Evolutionary conservation across 75 land plant species (phyloP).

Genomic region (Azolla pinnata): DNA sequence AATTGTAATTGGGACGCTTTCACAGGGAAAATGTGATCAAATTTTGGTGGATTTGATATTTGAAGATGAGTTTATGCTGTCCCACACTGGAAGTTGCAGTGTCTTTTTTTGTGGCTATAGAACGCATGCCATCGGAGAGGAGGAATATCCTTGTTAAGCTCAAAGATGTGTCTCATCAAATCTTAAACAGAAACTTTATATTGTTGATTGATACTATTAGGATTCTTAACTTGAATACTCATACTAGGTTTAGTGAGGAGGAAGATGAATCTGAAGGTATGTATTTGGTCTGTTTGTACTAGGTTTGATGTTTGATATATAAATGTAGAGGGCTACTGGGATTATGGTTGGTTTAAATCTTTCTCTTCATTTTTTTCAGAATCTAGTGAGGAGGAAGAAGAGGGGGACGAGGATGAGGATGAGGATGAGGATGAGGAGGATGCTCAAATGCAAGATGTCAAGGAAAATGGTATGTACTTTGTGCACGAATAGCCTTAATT

Average conservation of each 20-base stretch:
- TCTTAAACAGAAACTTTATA: neutral
- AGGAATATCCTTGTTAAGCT: constrained; percentile 26
- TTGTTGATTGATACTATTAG: no score
- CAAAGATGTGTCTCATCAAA: neutral
- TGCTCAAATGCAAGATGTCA: neutral
- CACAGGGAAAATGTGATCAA: constrained; percentile 44
- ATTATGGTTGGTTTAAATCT: no score
- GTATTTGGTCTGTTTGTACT: no score
- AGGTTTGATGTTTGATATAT: no score
- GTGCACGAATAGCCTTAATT: no score
- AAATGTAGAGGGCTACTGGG: no score
- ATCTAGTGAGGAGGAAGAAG: no score
- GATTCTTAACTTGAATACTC: neutral
- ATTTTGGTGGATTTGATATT: constrained; percentile 48
- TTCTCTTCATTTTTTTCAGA: neutral
- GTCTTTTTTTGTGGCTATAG: constrained; percentile 54
- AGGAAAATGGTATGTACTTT: constrained; percentile 13
- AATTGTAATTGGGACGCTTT: constrained; percentile 51
- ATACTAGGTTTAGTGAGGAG: no score
- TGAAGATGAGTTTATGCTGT: constrained; percentile 57
- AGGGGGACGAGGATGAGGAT: no score
- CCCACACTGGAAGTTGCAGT: constrained; percentile 49
- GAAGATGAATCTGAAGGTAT: no score
- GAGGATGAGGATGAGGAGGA: constrained; percentile 19
- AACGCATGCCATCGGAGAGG: constrained; percentile 14